Base-by-base conservation (phyloP, 306 rosid genomes). In the Canavalia ensiformis region DNA sequence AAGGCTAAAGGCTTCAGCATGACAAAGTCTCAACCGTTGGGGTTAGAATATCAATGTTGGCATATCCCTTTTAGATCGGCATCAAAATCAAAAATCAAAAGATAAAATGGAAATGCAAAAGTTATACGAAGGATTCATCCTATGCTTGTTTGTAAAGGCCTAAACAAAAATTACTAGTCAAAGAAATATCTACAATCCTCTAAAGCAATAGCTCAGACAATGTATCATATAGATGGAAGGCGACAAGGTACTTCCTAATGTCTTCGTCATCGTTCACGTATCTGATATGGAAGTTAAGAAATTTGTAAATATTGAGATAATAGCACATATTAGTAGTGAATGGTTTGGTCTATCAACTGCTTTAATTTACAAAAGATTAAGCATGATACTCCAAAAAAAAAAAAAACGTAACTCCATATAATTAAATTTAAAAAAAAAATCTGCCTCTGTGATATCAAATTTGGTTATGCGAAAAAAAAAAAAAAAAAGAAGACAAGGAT, bases 111-210 rank as follows among this genome's bases (percentile, higher is more conserved):
- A 50, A 58, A 42, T 8, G 29, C 57, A 18, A 18, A 18, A 18
- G 25, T 18, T 18, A 18, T 18, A 18, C 25, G 25, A 18, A 18
- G 25, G 25, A 18, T 18, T 18, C 25, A 18, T 18, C 25, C 25
- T 18, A 18, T 18, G 25, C 25, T 18, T 18, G 25, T 18, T 18
- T 18, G 25, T 18, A 18, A 18, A 18, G 25, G 25, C 25, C 25
- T 18, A 18, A 18, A 18, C 25, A 18, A 72, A 47, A 81, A 71
- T 4, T 50, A 92, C 97, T 90, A 91, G 7, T 88, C 83, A 60
- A 95, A 95, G 87, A 95, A 91, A 85, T 84, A 90, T 29, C 91
- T 94, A 65, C 92, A 95, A 86, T 93, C 97, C 72, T 95, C 97
- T 18, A 95, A 82, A 34, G 91, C 58, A 82, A 95, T 89, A 0